Conservation (phyloP, 2,329 filamentous ascomycete genomes). For the Aspergillus sp. region DNA sequence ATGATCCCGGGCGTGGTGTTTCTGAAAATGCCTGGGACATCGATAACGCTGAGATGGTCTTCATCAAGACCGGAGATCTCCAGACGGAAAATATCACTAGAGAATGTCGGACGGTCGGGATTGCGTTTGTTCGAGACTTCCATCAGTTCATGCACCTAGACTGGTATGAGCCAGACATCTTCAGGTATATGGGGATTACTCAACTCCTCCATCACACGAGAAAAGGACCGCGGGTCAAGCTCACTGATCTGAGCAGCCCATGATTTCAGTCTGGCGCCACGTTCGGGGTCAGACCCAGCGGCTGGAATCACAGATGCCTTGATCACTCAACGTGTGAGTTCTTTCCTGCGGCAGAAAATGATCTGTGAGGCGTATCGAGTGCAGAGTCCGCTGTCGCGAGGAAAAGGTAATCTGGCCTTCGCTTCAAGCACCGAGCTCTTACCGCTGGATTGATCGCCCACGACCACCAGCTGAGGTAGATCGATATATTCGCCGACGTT, state of each 20-base stretch:
- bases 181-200: too few relatives aligned
- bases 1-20: conserved; percentile 32
- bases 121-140: conserved; percentile 16
- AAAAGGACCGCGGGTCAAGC: too few relatives aligned
- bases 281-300: neutral
- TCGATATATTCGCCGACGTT: conserved; percentile 32
- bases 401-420: conserved; percentile 29
- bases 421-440: conserved; percentile 33
- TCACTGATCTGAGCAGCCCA: too few relatives aligned
- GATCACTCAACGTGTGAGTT: conserved; percentile 1
- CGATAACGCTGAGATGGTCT: conserved; percentile 43
- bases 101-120: conserved; percentile 33
- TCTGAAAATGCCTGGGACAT: conserved; percentile 48
- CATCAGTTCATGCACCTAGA: conserved; percentile 24
- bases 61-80: conserved; percentile 43
- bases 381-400: conserved; percentile 36
- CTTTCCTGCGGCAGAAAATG: conserved; percentile 30
- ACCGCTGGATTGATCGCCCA: conserved; percentile 42
- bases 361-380: conserved; percentile 50
- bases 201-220: too few relatives aligned
- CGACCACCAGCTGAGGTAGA: conserved; percentile 36
- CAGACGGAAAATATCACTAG: conserved; percentile 41
- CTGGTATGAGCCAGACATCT: neutral
- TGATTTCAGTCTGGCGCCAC: neutral
- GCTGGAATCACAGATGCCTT: conserved; percentile 40